phyloP scores from a whole-genome alignment of 1,284 basidiomycete genomes.

The Sanghuangporus baumii region DNA sequence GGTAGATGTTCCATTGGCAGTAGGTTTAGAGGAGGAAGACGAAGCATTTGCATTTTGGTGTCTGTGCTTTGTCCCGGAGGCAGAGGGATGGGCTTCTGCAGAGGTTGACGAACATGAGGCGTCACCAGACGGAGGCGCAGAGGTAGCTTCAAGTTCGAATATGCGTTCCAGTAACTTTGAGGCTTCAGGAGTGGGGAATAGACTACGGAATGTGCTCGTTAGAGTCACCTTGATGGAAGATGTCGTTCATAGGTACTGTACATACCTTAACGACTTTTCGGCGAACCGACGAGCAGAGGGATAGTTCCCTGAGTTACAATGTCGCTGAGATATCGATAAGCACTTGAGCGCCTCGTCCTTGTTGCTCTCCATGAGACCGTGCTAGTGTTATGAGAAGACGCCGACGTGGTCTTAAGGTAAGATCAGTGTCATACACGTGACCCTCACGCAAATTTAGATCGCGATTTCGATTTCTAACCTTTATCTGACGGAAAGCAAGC shows the following conservation, averaged over 20 bases:
- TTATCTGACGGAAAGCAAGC: not conserved
- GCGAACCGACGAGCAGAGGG: conserved; percentile 84
- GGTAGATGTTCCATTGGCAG: conserved; percentile 42
- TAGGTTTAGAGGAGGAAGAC: conserved; percentile 27
- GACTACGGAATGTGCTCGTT: conserved; percentile 28
- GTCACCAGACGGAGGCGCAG: conserved; percentile 28
- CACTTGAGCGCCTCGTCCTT: conserved; percentile 84
- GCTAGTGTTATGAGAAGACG: not conserved
- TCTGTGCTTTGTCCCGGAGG: conserved; percentile 56
- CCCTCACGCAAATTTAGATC: not conserved
- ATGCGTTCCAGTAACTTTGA: conserved; percentile 61
- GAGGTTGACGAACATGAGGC: conserved; percentile 38
- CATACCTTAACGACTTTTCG: conserved; percentile 71
- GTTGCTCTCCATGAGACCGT: conserved; percentile 72
- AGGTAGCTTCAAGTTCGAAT: conserved; percentile 34
- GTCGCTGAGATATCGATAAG: conserved; percentile 70
- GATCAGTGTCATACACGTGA: not conserved
- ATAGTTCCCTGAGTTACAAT: conserved; percentile 67
- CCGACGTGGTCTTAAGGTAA: not conserved
- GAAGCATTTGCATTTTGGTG: conserved; percentile 27
- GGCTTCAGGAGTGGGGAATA: conserved; percentile 83
- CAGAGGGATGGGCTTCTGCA: conserved; percentile 63
- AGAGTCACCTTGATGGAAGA: not conserved
- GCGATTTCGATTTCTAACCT: not conserved
- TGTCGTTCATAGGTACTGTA: not conserved